phyloP scores from a whole-genome alignment of 225 moss, liverwort and hornwort species.

The Marchantia polymorpha region DNA sequence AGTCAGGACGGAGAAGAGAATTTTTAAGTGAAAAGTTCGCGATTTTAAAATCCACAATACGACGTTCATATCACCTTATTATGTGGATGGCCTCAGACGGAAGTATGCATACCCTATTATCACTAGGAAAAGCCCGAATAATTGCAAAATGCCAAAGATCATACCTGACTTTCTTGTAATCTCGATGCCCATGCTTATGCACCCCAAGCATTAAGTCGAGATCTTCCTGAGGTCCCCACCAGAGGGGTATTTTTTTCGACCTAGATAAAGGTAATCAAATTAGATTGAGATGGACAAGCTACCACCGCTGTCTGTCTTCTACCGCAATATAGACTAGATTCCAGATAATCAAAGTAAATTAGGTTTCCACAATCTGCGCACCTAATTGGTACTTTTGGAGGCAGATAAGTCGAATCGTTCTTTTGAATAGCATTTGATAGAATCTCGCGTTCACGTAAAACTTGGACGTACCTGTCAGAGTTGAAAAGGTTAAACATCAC shows the following conservation, averaged over 20 bases:
- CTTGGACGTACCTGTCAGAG: constrained; percentile 39
- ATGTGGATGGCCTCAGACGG: too few species aligned
- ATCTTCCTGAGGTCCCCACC: constrained; percentile 78
- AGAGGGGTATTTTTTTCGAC: constrained; percentile 72
- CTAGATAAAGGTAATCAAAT: constrained; percentile 24
- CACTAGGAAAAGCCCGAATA: too few species aligned
- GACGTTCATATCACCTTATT: too few species aligned
- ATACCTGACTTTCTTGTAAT: constrained; percentile 66
- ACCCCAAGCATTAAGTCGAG: constrained; percentile 63
- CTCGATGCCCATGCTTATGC: constrained; percentile 64
- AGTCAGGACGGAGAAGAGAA: too few species aligned
- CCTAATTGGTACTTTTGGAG: constrained; percentile 44
- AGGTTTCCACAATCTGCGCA: background rate
- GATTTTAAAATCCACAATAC: too few species aligned
- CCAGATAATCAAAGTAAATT: background rate
- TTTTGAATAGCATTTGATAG: constrained; percentile 30
- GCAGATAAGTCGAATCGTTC: constrained; percentile 35
- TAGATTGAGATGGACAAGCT: background rate
- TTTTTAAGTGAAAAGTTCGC: too few species aligned
- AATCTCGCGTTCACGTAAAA: constrained; percentile 40
- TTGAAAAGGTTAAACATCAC: background rate
- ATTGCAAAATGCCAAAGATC: too few species aligned
- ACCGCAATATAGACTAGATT: too few species aligned
- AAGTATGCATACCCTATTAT: too few species aligned
- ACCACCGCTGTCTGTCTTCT: background rate